phyloP scores from a whole-genome alignment of 495 filamentous ascomycete genomes.

The Penicillium taxi region DNA sequence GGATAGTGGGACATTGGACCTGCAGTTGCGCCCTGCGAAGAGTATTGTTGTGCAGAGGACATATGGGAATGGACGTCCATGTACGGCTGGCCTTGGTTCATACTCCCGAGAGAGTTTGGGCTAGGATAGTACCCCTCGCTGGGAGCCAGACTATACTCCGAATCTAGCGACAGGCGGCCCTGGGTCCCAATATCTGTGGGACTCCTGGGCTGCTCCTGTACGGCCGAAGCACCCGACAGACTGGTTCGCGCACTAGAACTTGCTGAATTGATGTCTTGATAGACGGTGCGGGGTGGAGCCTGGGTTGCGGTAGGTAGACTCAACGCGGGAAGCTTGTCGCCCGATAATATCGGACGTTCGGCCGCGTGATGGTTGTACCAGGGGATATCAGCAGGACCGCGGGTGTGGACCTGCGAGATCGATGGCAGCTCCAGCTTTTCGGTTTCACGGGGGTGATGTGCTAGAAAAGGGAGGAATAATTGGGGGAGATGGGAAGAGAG shows the following conservation, averaged over 20 bases:
- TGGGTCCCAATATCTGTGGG: slow-evolving; percentile 32
- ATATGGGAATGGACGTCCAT: slow-evolving; percentile 82
- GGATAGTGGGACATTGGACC: slow-evolving; percentile 62
- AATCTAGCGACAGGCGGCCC: slow-evolving; percentile 33
- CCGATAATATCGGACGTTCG: slow-evolving; percentile 59
- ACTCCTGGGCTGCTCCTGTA: slow-evolving; percentile 29
- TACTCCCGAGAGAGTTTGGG: slow-evolving; percentile 50
- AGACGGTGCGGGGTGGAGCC: slow-evolving; percentile 45
- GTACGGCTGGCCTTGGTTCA: slow-evolving; percentile 79
- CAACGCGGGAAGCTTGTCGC: slow-evolving; percentile 71
- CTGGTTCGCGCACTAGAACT: slow-evolving; percentile 32
- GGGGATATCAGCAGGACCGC: slow-evolving; percentile 72
- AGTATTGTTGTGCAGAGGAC: slow-evolving; percentile 71
- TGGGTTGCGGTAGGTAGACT: slow-evolving; percentile 59
- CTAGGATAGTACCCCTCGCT: slow-evolving; percentile 35
- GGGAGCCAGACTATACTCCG: slow-evolving; percentile 29
- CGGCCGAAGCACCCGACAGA: slow-evolving; percentile 28
- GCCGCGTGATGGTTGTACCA: slow-evolving; percentile 68
- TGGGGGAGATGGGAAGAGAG: slow-evolving; percentile 10
- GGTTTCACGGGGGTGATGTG: slow-evolving; percentile 52
- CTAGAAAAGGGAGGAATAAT: slow-evolving; percentile 25
- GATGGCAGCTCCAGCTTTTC: slow-evolving; percentile 98
- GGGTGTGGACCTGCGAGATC: slow-evolving; percentile 82
- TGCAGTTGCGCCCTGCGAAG: slow-evolving; percentile 73
- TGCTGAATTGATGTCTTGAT: slow-evolving; percentile 30